Percentiles rank a stretch among this genome's conserved stretches.
Conservation (phyloP, 176 grass and related monocot genomes). For the Bolboschoenus planiculmis region DNA sequence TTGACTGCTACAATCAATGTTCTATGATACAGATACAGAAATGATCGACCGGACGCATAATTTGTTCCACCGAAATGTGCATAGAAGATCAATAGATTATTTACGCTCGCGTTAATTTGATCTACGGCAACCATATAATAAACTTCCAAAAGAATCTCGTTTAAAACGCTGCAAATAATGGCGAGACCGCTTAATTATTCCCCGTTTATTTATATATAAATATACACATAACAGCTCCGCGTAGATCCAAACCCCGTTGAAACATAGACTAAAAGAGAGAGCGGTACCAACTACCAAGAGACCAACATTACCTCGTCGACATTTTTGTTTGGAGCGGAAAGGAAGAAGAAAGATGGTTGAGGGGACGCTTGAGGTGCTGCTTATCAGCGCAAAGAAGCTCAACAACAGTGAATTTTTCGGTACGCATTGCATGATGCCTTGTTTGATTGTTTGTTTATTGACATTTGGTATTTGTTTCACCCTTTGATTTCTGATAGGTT, state of each 20-base stretch:
- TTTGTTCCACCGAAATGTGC: not conserved
- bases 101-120: not conserved
- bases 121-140: not conserved
- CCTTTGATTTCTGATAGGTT: not conserved
- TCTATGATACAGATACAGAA: no score
- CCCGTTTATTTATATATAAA: not conserved
- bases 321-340: not conserved
- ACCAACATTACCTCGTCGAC: not conserved
- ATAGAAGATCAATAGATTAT: not conserved
- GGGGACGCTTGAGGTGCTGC: constrained; percentile 16
- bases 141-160: not conserved
- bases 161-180: not conserved
- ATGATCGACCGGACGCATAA: no score
- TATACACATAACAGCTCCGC: not conserved
- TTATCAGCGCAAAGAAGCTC: constrained; percentile 17
- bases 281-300: not conserved
- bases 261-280: not conserved
- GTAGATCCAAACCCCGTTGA: not conserved
- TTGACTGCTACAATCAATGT: no score
- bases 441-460: not conserved
- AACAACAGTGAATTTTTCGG: not conserved
- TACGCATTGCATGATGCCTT: not conserved
- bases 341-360: constrained; percentile 9
- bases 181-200: not conserved
- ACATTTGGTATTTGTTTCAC: not conserved